Conservation (phyloP, 768 basidiomycete species). For the Lyophyllum semitale region DNA sequence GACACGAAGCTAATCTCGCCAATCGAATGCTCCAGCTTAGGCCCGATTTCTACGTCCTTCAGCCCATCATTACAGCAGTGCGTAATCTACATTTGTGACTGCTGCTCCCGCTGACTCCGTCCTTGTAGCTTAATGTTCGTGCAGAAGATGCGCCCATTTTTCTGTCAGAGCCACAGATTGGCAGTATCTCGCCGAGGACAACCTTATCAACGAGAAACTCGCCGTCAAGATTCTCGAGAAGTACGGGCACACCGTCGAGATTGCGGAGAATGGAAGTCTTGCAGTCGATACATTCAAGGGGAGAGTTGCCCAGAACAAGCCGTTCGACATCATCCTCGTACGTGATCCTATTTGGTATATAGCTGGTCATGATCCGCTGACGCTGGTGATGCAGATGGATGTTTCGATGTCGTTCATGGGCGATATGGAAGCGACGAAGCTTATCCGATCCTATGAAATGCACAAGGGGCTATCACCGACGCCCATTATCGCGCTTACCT, state of each 20-base stretch:
- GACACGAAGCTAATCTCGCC: no score
- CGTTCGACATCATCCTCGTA: conserved; percentile 92
- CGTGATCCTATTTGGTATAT: conserved; percentile 27
- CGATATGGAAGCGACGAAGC: conserved; percentile 94
- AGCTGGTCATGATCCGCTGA: conserved; percentile 1
- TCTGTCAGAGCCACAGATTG: no score
- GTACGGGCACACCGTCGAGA: conserved; percentile 93
- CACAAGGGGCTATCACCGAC: conserved; percentile 62
- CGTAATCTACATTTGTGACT: no score
- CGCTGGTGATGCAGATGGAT: conserved; percentile 73
- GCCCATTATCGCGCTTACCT: conserved; percentile 96
- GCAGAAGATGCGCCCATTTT: no score
- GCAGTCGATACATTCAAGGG: conserved; percentile 92
- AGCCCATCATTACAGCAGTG: no score
- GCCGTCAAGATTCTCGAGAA: conserved; percentile 97
- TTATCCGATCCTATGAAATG: conserved; percentile 85
- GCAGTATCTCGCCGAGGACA: conserved; percentile 98
- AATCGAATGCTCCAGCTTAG: no score
- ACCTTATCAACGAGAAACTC: conserved; percentile 92
- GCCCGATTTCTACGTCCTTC: no score
- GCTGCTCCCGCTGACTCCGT: no score
- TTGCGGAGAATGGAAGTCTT: conserved; percentile 96
- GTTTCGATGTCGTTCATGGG: conserved; percentile 99
- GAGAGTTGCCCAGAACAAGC: conserved; percentile 65
- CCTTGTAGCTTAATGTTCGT: no score